Base-by-base conservation (phyloP, 2,329 filamentous ascomycete species). In the Aspergillus latus region DNA sequence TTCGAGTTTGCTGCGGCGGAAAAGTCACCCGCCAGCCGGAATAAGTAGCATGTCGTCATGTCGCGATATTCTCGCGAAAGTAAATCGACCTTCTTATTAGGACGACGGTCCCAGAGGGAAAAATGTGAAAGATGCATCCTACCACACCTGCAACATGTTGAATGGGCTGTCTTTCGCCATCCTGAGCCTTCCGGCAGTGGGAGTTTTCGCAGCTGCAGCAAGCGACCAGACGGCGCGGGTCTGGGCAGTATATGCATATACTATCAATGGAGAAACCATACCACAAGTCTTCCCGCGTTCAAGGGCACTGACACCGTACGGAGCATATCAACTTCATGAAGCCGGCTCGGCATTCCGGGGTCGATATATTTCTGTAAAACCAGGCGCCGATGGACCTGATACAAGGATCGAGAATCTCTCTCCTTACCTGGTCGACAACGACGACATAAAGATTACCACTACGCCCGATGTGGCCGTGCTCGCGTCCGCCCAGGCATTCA, bases 401-500 rank as follows among this genome's bases (percentile, higher is more conserved):
- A 73, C 71, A 3, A 72, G 72, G 8, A 74, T 84, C 29, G 57
- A 70, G 8, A 76, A 75, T 21, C 67, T 86, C 47, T 78, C 78
- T 10, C 68, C 73, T 5, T 72, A 79, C 52, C 66, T 71, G 29
- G 58, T 82, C 13, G 67, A 79, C 56, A 69, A 76, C 7, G 68
- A 77, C 15, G 75, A 85, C 58, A 62, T 84, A 7, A 72, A 72
- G 50, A 69, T 83, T 9, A 68, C 79, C 46, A 74, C 83, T 0
- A 67, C 76, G 28, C 74, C 82, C 28, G 71, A 76, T 32, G 76
- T 80, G 56, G 77, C 76, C 53, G 74, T 77, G 2, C 66, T 78
- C 34, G 78, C 78, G 1, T 83, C 82, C 2, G 82, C 83, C 10
- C 80, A 83, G 61, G 83, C 84, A 2, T 86, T 86, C 63, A 78